phyloP scores from a whole-genome alignment of 768 basidiomycete genomes.

The Panaeolus papilionaceus region DNA sequence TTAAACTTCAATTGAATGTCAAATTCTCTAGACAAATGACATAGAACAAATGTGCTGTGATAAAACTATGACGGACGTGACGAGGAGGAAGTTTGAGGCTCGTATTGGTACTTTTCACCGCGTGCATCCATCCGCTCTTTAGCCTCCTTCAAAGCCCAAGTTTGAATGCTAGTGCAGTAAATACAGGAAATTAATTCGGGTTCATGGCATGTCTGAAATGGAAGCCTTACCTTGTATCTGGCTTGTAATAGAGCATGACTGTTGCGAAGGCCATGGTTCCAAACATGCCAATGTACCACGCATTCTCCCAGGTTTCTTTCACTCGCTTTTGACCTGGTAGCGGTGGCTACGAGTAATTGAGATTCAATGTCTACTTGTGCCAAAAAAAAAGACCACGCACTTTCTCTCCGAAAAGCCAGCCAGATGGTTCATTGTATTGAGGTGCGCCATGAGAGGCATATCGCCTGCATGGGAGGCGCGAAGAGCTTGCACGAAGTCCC shows the following conservation, averaged over 20 bases:
- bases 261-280: slow-evolving; percentile 80
- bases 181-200: slow-evolving; percentile 9
- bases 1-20: not conserved
- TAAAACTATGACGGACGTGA: slow-evolving; percentile 29
- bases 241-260: slow-evolving; percentile 88
- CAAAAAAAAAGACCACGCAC: slow-evolving; percentile 44
- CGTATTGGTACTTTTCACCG: slow-evolving; percentile 89
- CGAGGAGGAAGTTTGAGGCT: slow-evolving; percentile 45
- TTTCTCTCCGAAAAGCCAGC: slow-evolving; percentile 90
- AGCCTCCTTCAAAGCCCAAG: slow-evolving; percentile 92
- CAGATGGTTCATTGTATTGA: slow-evolving; percentile 88
- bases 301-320: slow-evolving; percentile 89
- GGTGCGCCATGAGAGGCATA: slow-evolving; percentile 80
- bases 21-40: slow-evolving; percentile 10
- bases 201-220: not conserved
- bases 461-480: slow-evolving; percentile 47
- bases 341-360: slow-evolving; percentile 57
- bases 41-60: slow-evolving; percentile 4
- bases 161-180: slow-evolving; percentile 70
- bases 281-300: slow-evolving; percentile 93
- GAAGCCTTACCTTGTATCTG: slow-evolving; percentile 83
- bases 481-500: slow-evolving; percentile 45
- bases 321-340: slow-evolving; percentile 84
- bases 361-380: not conserved
- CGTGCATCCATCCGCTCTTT: slow-evolving; percentile 90